Base-by-base conservation (phyloP, 225 moss, liverwort and hornwort species). In the Physcomitrium patens region DNA sequence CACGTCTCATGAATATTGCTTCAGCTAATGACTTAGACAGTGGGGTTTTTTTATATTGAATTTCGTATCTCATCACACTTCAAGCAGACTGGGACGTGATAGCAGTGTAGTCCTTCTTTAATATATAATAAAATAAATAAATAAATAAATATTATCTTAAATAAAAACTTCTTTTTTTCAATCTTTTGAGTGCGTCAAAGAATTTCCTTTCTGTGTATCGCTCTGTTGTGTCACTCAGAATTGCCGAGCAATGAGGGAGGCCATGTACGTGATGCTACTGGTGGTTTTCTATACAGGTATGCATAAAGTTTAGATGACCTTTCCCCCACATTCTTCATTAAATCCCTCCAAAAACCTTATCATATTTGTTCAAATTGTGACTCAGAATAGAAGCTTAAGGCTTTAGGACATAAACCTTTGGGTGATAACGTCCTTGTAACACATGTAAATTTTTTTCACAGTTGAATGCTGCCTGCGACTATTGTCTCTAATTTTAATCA, bases 231-330 rank as follows among this genome's bases (percentile, higher is more conserved):
- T 23, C 57, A 56, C 72, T 15, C 53, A 64, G 55, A 72, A 63
- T 42, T 72, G 50, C 45, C 24, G 26, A 15, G 71, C 55, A 3
- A 84, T 81, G 84, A 81, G 78, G 63, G 20, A 73, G 58, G 20
- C 79, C 73, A 60, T 75, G 71, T 76, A 60, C 42, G 55, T 87
- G 75, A 68, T 84, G 79, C 64, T 87, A 16, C 60, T 87, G 60
- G 74, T 67, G 8, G 82, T 70, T 68, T 43, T 87, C 53, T 63
- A 84, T 48, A 72, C 77, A 87, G 87, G 87, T 87, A 76, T 24
- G 65, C 18, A 42, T 14, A 24, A n/a, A 27, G 19, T 22, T 22
- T 56, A 3, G 61, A 41, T 47, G 22, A 61, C 53, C 47, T 22
- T 41, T 41, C 11, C 8, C 8, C 47, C 31, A 37, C 31, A 28